Percentiles rank a stretch among this genome's conserved stretches.
Conservation (phyloP, 2,329 filamentous ascomycete species). For the Paramyrothecium roridum region DNA sequence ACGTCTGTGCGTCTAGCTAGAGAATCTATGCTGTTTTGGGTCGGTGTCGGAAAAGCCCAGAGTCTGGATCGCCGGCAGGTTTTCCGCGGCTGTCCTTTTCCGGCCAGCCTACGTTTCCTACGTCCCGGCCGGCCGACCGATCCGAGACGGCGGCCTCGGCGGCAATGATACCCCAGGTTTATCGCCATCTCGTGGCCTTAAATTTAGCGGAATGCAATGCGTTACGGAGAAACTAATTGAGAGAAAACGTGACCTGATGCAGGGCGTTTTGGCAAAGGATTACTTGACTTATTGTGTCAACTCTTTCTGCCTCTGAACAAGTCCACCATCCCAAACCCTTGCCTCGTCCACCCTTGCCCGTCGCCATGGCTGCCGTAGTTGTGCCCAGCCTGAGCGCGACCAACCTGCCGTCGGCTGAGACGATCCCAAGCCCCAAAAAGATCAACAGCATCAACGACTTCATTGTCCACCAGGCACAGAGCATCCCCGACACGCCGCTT, state of each 20-base stretch:
- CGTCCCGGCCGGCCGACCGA: neutral
- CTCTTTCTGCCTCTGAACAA: neutral
- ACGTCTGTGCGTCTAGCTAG: neutral
- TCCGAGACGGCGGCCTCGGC: neutral
- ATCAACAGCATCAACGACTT: constrained; percentile 18
- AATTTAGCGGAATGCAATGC: neutral
- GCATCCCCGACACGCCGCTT: constrained; percentile 15
- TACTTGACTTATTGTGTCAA: neutral
- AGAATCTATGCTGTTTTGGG: neutral
- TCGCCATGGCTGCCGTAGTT: constrained; percentile 8
- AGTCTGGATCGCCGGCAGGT: neutral
- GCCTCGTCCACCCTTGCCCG: neutral
- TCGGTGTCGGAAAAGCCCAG: neutral
- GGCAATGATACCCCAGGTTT: neutral
- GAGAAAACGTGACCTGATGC: neutral
- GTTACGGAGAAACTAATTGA: neutral
- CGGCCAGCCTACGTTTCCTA: no score
- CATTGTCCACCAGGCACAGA: constrained; percentile 12
- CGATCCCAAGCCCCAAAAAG: constrained; percentile 3
- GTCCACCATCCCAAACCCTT: neutral
- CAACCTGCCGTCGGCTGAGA: neutral
- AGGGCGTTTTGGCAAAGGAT: neutral
- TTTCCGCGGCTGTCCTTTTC: neutral
- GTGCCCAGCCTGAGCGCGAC: constrained; percentile 4
- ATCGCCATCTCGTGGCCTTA: neutral